Evolutionary conservation across 2,329 filamentous ascomycete species (phyloP).

Genomic region (Aspergillus sergii): DNA sequence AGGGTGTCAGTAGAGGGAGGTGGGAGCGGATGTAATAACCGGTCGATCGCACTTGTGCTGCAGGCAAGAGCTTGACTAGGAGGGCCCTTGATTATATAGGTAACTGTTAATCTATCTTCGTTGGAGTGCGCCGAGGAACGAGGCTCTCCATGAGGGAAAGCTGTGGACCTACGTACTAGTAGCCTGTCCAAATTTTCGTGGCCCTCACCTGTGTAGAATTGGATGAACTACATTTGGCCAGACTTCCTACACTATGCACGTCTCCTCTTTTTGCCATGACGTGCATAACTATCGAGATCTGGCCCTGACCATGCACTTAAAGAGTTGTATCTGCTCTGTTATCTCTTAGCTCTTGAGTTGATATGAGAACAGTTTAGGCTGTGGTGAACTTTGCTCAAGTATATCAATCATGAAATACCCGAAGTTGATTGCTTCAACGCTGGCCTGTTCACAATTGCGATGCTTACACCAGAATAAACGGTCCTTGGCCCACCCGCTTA

Average conservation of each 20-base stretch:
- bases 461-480: neutral
- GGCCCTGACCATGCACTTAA: neutral
- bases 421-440: neutral
- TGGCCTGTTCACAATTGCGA: neutral
- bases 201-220: too few species aligned
- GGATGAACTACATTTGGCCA: neutral
- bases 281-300: neutral
- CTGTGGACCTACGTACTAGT: neutral
- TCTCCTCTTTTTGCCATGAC: neutral
- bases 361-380: neutral
- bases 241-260: neutral
- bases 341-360: neutral
- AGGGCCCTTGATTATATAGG: neutral
- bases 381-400: neutral
- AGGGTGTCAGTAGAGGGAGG: neutral
- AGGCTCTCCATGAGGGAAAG: neutral
- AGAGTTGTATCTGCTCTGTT: neutral
- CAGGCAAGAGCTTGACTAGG: neutral
- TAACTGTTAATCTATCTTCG: neutral
- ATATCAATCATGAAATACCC: neutral
- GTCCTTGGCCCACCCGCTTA: too few species aligned
- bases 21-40: neutral
- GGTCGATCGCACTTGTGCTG: neutral
- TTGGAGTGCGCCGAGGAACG: neutral
- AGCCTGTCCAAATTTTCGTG: neutral